phyloP scores from a whole-genome alignment of 148 eudicot species.

The Dysphania ambrosioides region DNA sequence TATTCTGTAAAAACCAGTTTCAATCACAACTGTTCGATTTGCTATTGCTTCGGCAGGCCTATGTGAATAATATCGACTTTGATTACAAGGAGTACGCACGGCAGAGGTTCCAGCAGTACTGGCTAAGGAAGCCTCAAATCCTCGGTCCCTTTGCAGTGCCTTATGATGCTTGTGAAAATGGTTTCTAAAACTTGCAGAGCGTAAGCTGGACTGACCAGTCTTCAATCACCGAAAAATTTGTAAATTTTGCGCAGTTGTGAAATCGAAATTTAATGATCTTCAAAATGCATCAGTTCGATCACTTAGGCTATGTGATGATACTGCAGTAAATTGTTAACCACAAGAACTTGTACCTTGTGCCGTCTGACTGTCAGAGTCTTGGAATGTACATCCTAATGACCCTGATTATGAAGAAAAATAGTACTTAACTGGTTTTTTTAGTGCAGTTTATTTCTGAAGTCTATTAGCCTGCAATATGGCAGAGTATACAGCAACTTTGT shows the following conservation, averaged over 20 bases:
- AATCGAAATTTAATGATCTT: not conserved
- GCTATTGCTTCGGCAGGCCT: slow-evolving; percentile 37
- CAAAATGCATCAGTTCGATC: not conserved
- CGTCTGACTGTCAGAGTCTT: not conserved
- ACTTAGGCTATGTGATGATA: not conserved
- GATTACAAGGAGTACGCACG: slow-evolving; percentile 88
- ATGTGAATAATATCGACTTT: slow-evolving; percentile 76
- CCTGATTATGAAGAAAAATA: not conserved
- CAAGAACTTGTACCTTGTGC: slow-evolving; percentile 7
- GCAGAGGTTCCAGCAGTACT: slow-evolving; percentile 81
- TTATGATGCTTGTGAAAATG: slow-evolving; percentile 17
- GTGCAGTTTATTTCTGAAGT: not conserved
- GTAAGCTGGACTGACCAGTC: not conserved
- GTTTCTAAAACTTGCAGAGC: slow-evolving; percentile 13
- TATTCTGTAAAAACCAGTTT: not conserved
- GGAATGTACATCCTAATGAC: not conserved
- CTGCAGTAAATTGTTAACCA: not conserved
- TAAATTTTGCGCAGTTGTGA: not conserved
- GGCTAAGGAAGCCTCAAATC: slow-evolving; percentile 57
- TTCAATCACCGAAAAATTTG: not conserved
- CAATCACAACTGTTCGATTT: not conserved
- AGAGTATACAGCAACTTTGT: no score
- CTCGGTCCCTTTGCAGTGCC: slow-evolving; percentile 27
- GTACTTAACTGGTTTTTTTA: not conserved
- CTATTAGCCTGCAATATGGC: not conserved